Conservation (phyloP, 2,329 filamentous ascomycete genomes). For the Graphilbum sp. region DNA sequence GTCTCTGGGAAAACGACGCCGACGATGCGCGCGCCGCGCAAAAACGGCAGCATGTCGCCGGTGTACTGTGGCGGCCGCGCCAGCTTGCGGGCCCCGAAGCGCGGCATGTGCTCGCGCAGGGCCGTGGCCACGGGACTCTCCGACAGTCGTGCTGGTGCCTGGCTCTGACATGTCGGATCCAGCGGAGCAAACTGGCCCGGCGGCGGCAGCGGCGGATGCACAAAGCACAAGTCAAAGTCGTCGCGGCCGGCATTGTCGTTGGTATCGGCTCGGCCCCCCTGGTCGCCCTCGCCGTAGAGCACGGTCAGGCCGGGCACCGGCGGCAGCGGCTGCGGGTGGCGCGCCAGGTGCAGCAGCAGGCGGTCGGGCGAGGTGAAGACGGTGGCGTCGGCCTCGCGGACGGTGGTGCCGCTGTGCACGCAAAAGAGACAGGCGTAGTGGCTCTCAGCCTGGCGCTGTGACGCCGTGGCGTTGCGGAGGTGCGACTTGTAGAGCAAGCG, state of each 20-base stretch:
- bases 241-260: conserved; percentile 5
- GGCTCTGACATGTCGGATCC: too few species aligned
- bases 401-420: conserved; percentile 16
- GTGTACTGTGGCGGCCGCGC: conserved; percentile 16
- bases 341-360: conserved; percentile 21
- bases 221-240: conserved; percentile 23
- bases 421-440: conserved; percentile 25
- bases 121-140: conserved; percentile 19
- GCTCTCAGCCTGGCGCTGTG: conserved; percentile 14
- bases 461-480: conserved; percentile 14
- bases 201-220: conserved; percentile 15
- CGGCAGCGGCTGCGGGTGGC: conserved; percentile 23
- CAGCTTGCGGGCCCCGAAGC: conserved; percentile 17
- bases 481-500: conserved; percentile 27
- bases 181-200: conserved; percentile 16
- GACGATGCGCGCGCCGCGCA: conserved; percentile 29
- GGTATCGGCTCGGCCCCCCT: conserved; percentile 6
- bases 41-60: conserved; percentile 22
- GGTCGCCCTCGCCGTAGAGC: conserved; percentile 17
- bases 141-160: too few species aligned
- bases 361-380: conserved; percentile 21
- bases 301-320: conserved; percentile 20
- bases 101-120: conserved; percentile 18
- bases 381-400: conserved; percentile 24
- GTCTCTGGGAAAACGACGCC: conserved; percentile 33